Evolutionary conservation across 129 eudicot species (phyloP), one percentile per base, ranked within the genome.

Genomic region (Arctium lappa): DNA sequence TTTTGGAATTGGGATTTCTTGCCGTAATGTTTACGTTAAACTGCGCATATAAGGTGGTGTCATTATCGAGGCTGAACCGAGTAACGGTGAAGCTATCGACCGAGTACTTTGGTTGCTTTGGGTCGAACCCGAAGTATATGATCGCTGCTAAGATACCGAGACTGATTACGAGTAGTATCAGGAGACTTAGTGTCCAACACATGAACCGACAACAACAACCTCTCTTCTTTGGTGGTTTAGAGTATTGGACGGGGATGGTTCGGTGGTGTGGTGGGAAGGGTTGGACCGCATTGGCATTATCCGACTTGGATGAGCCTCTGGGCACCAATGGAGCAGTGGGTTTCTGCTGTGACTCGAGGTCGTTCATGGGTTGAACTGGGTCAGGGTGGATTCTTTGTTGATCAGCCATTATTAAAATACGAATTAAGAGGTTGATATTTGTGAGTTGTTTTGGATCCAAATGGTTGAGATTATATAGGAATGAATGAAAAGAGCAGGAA

Each of bases 51-150:
- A 92, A 76, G 88, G 89, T 88, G 73, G 46, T 79, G 66, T 86
- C 89, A 32, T 29, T 77, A 65, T 76, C 71, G 44, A 78, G 73
- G 66, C 50, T 56, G 80, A 92, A 88, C 74, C 85, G 86, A 2
- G 89, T 78, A 12, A 92, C 81, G 33, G 80, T 66, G 80, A 92
- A 69, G 56, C 86, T 38, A 76, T 88, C 91, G 1, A 92, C 84
- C 0, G 94, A 92, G 87, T 90, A 92, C 3, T 81, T 84, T 22
- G 97, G 97, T 29, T 83, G 34, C 66, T 87, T 90, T 3, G 97
- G 97, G 10, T 84, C 82, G 84, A 88, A 86, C 0, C 82, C 89
- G n/a, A 92, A 84, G 91, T 88, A 92, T 7, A 88, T 73, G 31
- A 92, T 74, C 0, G 86, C 94, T 3, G 90, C 89, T 6, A 84